phyloP scores from a whole-genome alignment of 2,329 filamentous ascomycete species.

The Exophiala dermatitidis region DNA sequence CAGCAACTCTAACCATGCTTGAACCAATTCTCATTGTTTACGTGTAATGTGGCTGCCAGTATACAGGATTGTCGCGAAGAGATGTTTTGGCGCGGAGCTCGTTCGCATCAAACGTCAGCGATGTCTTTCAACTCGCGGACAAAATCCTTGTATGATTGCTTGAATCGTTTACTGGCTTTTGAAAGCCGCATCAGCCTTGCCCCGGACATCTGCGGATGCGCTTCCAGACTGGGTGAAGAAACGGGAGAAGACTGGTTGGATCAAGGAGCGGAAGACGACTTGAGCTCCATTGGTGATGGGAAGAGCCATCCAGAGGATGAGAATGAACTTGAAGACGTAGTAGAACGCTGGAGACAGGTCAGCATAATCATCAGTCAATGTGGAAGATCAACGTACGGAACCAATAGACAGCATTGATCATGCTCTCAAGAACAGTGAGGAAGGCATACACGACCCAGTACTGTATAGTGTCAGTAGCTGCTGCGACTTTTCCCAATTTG shows the following conservation, averaged over 20 bases:
- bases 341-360: slow-evolving; percentile 63
- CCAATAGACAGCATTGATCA: slow-evolving; percentile 62
- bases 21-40: not conserved
- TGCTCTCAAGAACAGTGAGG: slow-evolving; percentile 59
- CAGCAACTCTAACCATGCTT: not conserved
- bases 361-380: slow-evolving; percentile 17
- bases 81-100: slow-evolving; percentile 3
- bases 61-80: not conserved
- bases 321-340: slow-evolving; percentile 98
- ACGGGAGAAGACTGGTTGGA: slow-evolving; percentile 83
- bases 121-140: slow-evolving; percentile 14
- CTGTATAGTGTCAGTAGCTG: slow-evolving; percentile 33
- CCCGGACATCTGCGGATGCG: slow-evolving; percentile 78
- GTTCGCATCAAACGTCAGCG: slow-evolving; percentile 17
- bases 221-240: slow-evolving; percentile 70
- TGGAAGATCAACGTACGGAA: slow-evolving; percentile 44
- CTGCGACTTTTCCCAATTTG: not conserved
- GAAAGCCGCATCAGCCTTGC: slow-evolving; percentile 69
- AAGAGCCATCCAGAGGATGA: slow-evolving; percentile 95
- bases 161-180: slow-evolving; percentile 48
- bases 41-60: not conserved
- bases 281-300: slow-evolving; percentile 95
- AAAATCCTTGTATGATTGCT: slow-evolving; percentile 13
- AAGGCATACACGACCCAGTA: slow-evolving; percentile 64
- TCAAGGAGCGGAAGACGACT: slow-evolving; percentile 91